phyloP scores from a whole-genome alignment of 2,329 filamentous ascomycete species.

The Ophiosphaerella narmari region DNA sequence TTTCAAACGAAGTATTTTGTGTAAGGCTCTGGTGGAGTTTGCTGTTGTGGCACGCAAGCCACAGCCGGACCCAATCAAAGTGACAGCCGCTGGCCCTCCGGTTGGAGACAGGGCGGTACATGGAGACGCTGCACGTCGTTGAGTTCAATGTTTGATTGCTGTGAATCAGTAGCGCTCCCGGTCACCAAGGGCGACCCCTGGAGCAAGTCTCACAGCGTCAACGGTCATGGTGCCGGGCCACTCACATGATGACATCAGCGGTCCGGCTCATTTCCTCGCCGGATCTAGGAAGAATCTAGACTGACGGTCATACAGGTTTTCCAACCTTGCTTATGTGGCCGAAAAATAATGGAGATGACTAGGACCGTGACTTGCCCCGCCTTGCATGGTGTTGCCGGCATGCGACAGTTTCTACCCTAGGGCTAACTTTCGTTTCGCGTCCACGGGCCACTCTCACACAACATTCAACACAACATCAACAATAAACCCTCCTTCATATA shows the following conservation, averaged over 20 bases:
- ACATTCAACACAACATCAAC: conserved; percentile 10
- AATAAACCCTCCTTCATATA: conserved; percentile 4
- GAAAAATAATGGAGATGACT: too few species aligned
- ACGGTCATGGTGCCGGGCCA: neutral
- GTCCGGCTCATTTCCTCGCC: neutral
- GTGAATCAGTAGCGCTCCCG: neutral
- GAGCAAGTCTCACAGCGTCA: neutral
- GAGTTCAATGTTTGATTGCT: neutral
- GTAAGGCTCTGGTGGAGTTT: too few species aligned
- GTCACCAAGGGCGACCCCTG: conserved; percentile 1
- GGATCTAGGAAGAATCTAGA: neutral
- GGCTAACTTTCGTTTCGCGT: too few species aligned
- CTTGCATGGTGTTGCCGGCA: neutral
- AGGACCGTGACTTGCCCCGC: neutral
- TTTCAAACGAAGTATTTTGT: too few species aligned
- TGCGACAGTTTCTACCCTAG: neutral
- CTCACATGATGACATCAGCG: neutral
- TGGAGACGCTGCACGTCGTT: neutral
- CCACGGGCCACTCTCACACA: neutral
- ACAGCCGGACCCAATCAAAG: too few species aligned
- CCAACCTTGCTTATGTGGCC: neutral
- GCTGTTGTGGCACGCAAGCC: too few species aligned
- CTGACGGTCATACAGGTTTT: neutral
- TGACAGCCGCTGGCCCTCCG: too few species aligned
- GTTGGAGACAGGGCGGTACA: neutral